Evolutionary conservation across 768 basidiomycete species (phyloP).

Genomic region (Lentinula boryana): DNA sequence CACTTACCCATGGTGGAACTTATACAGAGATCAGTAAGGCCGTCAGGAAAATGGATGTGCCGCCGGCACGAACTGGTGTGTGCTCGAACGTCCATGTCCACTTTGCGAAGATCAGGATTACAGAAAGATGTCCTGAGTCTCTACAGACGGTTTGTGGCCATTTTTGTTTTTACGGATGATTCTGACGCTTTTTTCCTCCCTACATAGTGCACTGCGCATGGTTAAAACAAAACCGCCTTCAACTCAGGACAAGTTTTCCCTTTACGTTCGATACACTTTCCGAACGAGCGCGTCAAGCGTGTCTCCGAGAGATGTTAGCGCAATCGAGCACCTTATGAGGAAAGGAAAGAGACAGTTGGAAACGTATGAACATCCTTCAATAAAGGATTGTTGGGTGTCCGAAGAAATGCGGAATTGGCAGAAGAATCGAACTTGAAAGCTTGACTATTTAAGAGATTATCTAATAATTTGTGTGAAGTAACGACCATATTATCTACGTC

Average conservation of each 20-base stretch:
- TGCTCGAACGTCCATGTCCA: conserved; percentile 4
- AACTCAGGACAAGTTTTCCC: conserved; percentile 58
- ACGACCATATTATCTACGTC: background rate
- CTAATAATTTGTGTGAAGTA: too few species aligned
- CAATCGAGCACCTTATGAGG: conserved; percentile 73
- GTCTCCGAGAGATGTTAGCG: conserved; percentile 59
- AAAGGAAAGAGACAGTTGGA: conserved; percentile 63
- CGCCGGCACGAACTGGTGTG: background rate
- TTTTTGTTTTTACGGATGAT: conserved; percentile 22
- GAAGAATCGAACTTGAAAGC: conserved; percentile 10
- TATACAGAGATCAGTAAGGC: too few species aligned
- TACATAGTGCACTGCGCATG: conserved; percentile 70
- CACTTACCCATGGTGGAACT: background rate
- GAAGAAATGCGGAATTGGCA: conserved; percentile 68
- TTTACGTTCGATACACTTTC: conserved; percentile 67
- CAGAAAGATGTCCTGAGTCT: conserved; percentile 47
- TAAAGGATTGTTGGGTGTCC: conserved; percentile 74
- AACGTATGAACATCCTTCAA: conserved; percentile 57
- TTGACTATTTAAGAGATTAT: too few species aligned
- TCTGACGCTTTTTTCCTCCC: conserved; percentile 17
- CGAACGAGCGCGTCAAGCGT: conserved; percentile 54
- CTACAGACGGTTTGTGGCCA: conserved; percentile 43
- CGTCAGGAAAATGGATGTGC: too few species aligned
- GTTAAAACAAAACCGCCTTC: conserved; percentile 57
- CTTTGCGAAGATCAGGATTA: conserved; percentile 34